A percentile compares a stretch with the other conserved stretches of the same genome.
Evolutionary conservation across 306 rosid species (phyloP).

Genomic region (Boehmeria nivea): DNA sequence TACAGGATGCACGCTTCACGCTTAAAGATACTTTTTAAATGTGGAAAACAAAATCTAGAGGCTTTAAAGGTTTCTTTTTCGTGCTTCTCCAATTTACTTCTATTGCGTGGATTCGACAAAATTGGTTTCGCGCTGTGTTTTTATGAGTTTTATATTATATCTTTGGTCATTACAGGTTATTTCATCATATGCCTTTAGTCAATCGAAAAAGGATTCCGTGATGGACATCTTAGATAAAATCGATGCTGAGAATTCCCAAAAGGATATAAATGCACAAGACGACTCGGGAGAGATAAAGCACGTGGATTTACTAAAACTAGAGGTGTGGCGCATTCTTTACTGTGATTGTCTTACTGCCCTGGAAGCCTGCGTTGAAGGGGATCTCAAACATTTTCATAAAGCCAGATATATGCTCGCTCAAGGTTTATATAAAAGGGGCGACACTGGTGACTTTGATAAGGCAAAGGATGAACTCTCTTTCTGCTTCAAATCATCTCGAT

Average conservation of each 20-base stretch:
- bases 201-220: constrained; percentile 51
- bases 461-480: constrained; percentile 94
- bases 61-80: constrained; percentile 55
- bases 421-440: constrained; percentile 74
- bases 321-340: constrained; percentile 76
- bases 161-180: constrained; percentile 56
- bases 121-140: not conserved
- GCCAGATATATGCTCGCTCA: constrained; percentile 96
- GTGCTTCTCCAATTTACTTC: constrained; percentile 18
- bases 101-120: constrained; percentile 5
- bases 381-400: constrained; percentile 95
- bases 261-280: constrained; percentile 34
- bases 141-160: not conserved
- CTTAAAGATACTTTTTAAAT: constrained; percentile 61
- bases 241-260: constrained; percentile 26
- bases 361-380: constrained; percentile 94
- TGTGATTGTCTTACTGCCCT: constrained; percentile 85
- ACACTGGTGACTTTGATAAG: constrained; percentile 63
- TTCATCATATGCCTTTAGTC: constrained; percentile 62
- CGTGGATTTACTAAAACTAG: constrained; percentile 49
- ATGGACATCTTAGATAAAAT: constrained; percentile 40
- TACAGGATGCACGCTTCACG: constrained; percentile 99
- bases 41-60: constrained; percentile 62
- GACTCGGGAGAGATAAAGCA: constrained; percentile 43
- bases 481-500: constrained; percentile 96